Percentiles rank a stretch among this genome's conserved stretches.
These are phyloP conservation scores for Erythrobasidium hasegawianum DNA, from an alignment of 1,284 basidiomycete species.

Conservation along the genomic window DNA sequence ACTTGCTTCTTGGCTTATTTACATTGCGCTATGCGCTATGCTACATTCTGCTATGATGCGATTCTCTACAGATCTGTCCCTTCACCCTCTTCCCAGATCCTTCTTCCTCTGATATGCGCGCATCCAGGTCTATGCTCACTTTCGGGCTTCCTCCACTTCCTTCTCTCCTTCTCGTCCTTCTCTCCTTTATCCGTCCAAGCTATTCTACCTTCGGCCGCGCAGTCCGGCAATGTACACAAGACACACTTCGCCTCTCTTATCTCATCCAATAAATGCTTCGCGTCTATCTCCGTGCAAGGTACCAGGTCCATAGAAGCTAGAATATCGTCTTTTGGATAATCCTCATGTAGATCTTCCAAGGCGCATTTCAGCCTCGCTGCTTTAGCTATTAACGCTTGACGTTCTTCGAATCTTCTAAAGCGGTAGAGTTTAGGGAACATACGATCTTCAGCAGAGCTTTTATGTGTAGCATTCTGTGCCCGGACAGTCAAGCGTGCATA, in stretches of 20 bases:
- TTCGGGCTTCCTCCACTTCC: constrained; percentile 21
- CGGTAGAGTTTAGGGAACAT: constrained; percentile 27
- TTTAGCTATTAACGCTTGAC: not conserved
- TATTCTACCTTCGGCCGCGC: constrained; percentile 24
- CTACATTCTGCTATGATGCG: not conserved
- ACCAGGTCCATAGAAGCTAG: constrained; percentile 17
- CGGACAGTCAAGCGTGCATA: constrained; percentile 5
- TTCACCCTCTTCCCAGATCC: constrained; percentile 17
- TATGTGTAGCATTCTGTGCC: constrained; percentile 23
- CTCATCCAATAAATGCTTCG: constrained; percentile 14
- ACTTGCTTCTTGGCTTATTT: too few species aligned
- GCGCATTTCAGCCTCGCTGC: constrained; percentile 4
- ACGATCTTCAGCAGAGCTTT: constrained; percentile 24
- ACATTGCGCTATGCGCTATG: not conserved
- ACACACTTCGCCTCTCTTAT: constrained; percentile 16
- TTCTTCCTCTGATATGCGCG: constrained; percentile 15
- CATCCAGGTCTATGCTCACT: constrained; percentile 23
- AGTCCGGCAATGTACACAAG: constrained; percentile 29
- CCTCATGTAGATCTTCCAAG: constrained; percentile 21
- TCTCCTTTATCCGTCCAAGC: constrained; percentile 17
- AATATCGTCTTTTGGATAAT: constrained; percentile 9
- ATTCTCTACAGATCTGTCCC: not conserved
- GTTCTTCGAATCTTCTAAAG: constrained; percentile 20
- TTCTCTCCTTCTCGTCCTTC: constrained; percentile 5
- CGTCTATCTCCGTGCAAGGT: constrained; percentile 10